Base-by-base conservation (phyloP, 1,284 basidiomycete species). In the Ganoderma multipileum region DNA sequence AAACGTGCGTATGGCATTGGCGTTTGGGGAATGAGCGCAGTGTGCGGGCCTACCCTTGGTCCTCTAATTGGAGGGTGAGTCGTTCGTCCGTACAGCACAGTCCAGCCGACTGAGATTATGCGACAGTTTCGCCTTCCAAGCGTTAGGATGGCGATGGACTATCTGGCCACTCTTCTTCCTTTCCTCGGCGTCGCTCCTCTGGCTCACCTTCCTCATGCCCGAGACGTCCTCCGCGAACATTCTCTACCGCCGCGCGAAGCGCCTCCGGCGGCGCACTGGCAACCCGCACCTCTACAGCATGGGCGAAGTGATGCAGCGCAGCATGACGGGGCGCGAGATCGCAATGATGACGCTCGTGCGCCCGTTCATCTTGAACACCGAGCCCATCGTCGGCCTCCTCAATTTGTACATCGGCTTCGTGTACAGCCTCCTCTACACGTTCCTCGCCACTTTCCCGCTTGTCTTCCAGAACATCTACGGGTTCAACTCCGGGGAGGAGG, bases 141-240 rank as follows among this genome's bases (percentile, higher is more conserved):
- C 71, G 2, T 71, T 80, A 26, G 73, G 74, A 39, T 89, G 84
- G 84, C 77, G 83, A 20, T 89, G 87, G 87, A 78, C 86, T 23
- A 87, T 84, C 76, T 89, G 86, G 84, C 82, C 86, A 47, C 77
- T 88, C 55, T 80, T 85, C 33, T 84, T 85, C 72, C 86, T 90
- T 66, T 68, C 83, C 20, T 81, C 82, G 26, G 73, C 79, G 30
- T 82, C 83, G 66, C 74, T 82, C 57, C 38, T 80, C n/a, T 64
- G 81, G 36, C 81, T 87, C 73, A 63, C 85, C 59, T 79, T 90
- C 73, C 78, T 83, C 58, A 75, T 91, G 28, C 84, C 85, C 47
- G 84, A 89, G 81, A 89, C 88, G 0, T 79, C 76, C 33, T 75
- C 74, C 36, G 73, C 75, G 47, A 69, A 87, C 60, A 83, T 91